Evolutionary conservation across 371 early-diverging fungal species (phyloP).

Genomic region (Fennellomyces sp.): DNA sequence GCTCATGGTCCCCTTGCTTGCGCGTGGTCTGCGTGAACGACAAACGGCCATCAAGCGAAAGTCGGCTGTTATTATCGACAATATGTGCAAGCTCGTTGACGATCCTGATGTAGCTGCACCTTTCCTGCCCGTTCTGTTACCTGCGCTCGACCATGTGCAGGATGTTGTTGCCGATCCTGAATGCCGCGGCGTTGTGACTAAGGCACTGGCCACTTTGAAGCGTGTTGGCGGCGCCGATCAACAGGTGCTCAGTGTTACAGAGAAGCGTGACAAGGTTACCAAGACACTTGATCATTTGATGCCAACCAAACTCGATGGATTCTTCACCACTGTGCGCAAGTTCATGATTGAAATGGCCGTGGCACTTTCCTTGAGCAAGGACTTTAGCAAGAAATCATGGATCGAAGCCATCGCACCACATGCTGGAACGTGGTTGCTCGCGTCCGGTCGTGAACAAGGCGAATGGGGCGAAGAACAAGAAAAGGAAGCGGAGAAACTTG

Average conservation of each 20-base stretch:
- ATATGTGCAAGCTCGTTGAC: slow-evolving; percentile 84
- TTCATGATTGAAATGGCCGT: slow-evolving; percentile 52
- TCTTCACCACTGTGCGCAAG: slow-evolving; percentile 30
- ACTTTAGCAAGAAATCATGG: slow-evolving; percentile 46
- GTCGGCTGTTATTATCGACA: slow-evolving; percentile 82
- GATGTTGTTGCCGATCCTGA: slow-evolving; percentile 84
- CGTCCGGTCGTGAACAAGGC: slow-evolving; percentile 10
- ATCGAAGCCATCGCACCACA: slow-evolving; percentile 48
- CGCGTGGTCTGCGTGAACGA: slow-evolving; percentile 73
- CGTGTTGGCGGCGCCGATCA: slow-evolving; percentile 37
- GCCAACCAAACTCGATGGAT: slow-evolving; percentile 33
- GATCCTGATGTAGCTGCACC: slow-evolving; percentile 82
- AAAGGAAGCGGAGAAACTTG: slow-evolving; percentile 31
- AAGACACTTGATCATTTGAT: slow-evolving; percentile 40
- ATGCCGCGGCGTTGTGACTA: slow-evolving; percentile 65
- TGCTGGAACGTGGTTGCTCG: slow-evolving; percentile 18
- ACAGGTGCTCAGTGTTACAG: slow-evolving; percentile 27
- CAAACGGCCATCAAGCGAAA: slow-evolving; percentile 73
- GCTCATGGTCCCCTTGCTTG: slow-evolving; percentile 79
- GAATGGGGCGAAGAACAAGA: slow-evolving; percentile 13
- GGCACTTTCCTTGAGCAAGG: slow-evolving; percentile 37
- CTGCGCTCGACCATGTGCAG: slow-evolving; percentile 74
- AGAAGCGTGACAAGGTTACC: slow-evolving; percentile 51
- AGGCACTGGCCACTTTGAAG: slow-evolving; percentile 47
- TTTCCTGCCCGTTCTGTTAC: slow-evolving; percentile 81